phyloP scores from a whole-genome alignment of 257 asterid species.

The Nicotiana benthamiana region DNA sequence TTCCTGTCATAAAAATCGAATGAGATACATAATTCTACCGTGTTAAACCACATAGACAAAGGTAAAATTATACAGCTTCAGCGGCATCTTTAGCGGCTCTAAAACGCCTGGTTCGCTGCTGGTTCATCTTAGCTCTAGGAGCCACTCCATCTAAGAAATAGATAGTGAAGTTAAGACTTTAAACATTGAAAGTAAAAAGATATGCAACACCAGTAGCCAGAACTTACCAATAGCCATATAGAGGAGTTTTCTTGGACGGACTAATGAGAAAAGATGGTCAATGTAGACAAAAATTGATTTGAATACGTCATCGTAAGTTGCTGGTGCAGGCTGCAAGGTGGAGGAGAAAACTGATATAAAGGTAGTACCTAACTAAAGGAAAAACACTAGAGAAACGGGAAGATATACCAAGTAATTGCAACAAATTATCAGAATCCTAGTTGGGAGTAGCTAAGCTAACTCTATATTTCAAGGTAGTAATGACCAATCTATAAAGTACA shows the following conservation, averaged over 20 bases:
- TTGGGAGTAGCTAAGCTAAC: not conserved
- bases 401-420: not conserved
- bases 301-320: constrained; percentile 79
- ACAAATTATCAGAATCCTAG: not conserved
- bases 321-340: constrained; percentile 76
- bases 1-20: constrained; percentile 38
- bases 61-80: constrained; percentile 59
- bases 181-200: not conserved
- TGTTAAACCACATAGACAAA: not conserved
- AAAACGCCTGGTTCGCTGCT: constrained; percentile 94
- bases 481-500: not conserved
- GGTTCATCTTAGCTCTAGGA: constrained; percentile 99
- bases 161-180: constrained; percentile 5
- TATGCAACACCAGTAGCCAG: not conserved
- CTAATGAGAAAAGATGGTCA: constrained; percentile 73
- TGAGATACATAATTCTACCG: not conserved
- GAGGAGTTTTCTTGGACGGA: constrained; percentile 94
- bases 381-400: not conserved
- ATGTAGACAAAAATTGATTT: constrained; percentile 79
- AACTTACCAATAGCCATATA: constrained; percentile 90
- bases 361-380: not conserved
- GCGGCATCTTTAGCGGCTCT: constrained; percentile 99
- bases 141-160: constrained; percentile 85
- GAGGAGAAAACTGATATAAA: constrained; percentile 15
- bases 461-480: not conserved